Base-by-base conservation (phyloP, 2,329 filamentous ascomycete species). In the Geosmithia putterillii region DNA sequence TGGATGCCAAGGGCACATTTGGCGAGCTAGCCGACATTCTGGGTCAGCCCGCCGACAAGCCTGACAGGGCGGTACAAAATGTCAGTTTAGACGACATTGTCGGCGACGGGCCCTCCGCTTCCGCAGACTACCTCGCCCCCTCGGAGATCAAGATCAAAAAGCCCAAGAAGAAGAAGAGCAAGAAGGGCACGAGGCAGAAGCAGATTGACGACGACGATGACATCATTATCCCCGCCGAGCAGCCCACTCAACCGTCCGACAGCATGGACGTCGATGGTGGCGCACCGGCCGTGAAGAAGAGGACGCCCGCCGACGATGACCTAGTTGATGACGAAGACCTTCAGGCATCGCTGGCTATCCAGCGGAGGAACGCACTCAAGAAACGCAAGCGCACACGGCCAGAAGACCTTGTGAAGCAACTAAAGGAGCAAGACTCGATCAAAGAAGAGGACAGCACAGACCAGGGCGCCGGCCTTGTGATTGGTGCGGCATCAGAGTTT, bases 401-500 rank as follows among this genome's bases (percentile, higher is more conserved):
- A 0, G 87, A 92, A 57, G 92, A 96, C 51, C 71, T 98, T 47
- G 89, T 86, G 17, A 79, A 81, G 50, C 84, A 92, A 55, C 66
- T 98, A 35, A 81, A 79, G 18, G 74, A 80, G 23, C 78, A 81
- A 41, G 73, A 73, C 20, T 32, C 28, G 65, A 63, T 9, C 37
- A 70, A 74, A 42, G 66, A 66, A 32, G 66, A 66, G 28, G 69
- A 68, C 2, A 52, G 54, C 7, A 59, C 56, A 21, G 51, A 46
- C 4, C 57, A 63, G 36, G 57, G 53, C 2, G 65, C 64, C 23
- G 90, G 88, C 2, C 69, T 98, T 2, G 76, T 95, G n/a, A 89
- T 98, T 45, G 90, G 95, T 47, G 92, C 95, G 57, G 95, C 90
- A 1, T 88, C 88, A 0, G 89, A 95, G 54, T 98, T 98, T 53